Percentiles rank a stretch among this genome's conserved stretches.
phyloP scores from a whole-genome alignment of 108 stramenopile genomes.

The Nannochloropsis oceanica region DNA sequence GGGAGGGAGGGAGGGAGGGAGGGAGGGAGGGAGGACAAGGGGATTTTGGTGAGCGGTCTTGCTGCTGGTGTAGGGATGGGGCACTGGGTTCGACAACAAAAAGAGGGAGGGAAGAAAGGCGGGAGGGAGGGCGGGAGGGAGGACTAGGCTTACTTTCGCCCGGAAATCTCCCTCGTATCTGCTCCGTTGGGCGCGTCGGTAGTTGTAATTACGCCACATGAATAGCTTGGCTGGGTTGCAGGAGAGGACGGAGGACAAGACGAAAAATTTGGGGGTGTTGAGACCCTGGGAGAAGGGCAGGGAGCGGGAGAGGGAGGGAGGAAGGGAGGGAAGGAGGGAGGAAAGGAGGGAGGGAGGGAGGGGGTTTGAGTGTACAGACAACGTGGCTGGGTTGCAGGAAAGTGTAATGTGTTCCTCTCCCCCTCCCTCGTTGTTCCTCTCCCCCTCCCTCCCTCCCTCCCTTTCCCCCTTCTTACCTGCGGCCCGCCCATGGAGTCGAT shows the following conservation, averaged over 20 bases:
- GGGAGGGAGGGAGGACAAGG: too few relatives aligned
- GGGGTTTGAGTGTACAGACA: too few relatives aligned
- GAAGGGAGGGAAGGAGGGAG: neutral
- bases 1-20: too few relatives aligned
- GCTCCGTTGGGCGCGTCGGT: constrained; percentile 1
- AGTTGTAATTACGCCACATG: constrained; percentile 35
- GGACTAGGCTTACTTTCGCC: neutral
- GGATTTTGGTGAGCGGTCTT: too few relatives aligned
- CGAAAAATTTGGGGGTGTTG: neutral
- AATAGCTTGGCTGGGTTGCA: constrained; percentile 1
- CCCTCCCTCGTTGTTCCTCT: neutral
- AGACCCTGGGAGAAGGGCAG: neutral
- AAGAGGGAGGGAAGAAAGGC: neutral
- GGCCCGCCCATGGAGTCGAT: constrained; percentile 2
- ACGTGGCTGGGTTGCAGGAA: too few relatives aligned
- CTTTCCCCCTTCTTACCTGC: neutral
- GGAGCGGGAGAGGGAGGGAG: neutral
- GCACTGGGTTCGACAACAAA: too few relatives aligned
- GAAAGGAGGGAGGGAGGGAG: neutral
- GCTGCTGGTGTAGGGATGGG: too few relatives aligned
- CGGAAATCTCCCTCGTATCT: constrained; percentile 2
- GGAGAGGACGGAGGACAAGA: neutral
- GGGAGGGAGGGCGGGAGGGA: neutral
- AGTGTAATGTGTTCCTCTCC: too few relatives aligned
- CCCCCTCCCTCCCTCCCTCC: neutral